Evolutionary conservation across 495 filamentous ascomycete genomes (phyloP), one percentile per base, ranked within the genome.

Genomic region (Xanthoparmelia taractica): DNA sequence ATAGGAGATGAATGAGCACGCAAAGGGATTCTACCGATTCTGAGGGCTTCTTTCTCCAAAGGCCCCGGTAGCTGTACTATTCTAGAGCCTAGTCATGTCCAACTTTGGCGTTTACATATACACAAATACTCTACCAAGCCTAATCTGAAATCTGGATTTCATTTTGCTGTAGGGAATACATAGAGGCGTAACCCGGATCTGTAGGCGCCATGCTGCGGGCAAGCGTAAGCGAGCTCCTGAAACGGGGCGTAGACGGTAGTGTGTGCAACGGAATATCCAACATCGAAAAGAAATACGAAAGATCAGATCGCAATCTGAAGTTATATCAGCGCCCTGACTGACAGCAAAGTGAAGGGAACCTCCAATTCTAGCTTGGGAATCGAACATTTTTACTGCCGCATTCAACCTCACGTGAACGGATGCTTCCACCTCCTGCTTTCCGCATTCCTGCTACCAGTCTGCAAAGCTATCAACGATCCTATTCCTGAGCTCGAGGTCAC

Each of bases 381-480:
- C 20, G 18, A 33, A 3, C 8, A 40, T 33, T 29, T 8, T 40
- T 0, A 20, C 38, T 25, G 23, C 40, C 29, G 12, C 52, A 47
- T 17, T 12, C 5, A 36, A 34, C 1, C 18, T 57, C 20, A 58
- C 40, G 18, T 15, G 55, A 45, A 52, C 61, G 61, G 45, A 63
- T 63, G 61, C 61, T 43, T 52, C 38, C 34, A 63, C 31, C 8
- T 37, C 54, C 40, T 36, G 34, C 37, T 41, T 63, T 18, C 54
- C 23, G 18, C 33, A 50, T 48, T 38, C 7, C 56, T 38, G 29
- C 31, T 33, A 52, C 18, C 54, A 31, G 23, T 31, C 45, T n/a
- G 17, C 45, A 13, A 20, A 27, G 2, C 4, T 20, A 48, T 58
- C 56, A 52, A 17, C n/a, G 15, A 38, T 33, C 23, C 23, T 29